These are phyloP conservation scores for Microsporum canis DNA, from an alignment of 2,329 filamentous ascomycete species.

Conservation along the genomic window DNA sequence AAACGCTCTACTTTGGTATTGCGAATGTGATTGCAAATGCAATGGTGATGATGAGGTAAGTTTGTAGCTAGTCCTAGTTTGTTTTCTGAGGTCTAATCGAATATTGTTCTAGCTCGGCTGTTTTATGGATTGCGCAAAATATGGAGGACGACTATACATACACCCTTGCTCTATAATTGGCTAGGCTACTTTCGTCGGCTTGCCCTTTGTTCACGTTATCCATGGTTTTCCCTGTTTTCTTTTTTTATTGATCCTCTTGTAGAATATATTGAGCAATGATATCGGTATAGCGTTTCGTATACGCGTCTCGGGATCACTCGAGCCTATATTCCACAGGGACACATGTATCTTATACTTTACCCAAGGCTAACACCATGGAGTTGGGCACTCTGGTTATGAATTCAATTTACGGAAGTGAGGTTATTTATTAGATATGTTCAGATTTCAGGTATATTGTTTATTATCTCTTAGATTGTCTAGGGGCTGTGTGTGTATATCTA, in stretches of 20 bases:
- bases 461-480: no score
- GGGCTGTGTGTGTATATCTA: no score
- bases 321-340: no score
- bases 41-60: constrained; percentile 56
- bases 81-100: not conserved
- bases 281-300: not conserved
- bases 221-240: not conserved
- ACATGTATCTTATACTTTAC: no score
- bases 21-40: constrained; percentile 55
- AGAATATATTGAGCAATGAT: not conserved
- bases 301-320: not conserved
- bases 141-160: constrained; percentile 65
- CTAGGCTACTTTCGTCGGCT: not conserved
- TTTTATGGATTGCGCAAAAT: constrained; percentile 60
- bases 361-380: no score
- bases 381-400: no score
- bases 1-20: constrained; percentile 56
- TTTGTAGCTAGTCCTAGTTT: constrained; percentile 10
- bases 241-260: not conserved
- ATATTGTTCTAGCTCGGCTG: constrained; percentile 41
- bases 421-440: no score
- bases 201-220: not conserved
- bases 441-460: no score
- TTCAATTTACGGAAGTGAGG: no score
- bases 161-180: constrained; percentile 48